Conservation (phyloP, 2,329 filamentous ascomycete genomes). For the Cladophialophora yegresii region DNA sequence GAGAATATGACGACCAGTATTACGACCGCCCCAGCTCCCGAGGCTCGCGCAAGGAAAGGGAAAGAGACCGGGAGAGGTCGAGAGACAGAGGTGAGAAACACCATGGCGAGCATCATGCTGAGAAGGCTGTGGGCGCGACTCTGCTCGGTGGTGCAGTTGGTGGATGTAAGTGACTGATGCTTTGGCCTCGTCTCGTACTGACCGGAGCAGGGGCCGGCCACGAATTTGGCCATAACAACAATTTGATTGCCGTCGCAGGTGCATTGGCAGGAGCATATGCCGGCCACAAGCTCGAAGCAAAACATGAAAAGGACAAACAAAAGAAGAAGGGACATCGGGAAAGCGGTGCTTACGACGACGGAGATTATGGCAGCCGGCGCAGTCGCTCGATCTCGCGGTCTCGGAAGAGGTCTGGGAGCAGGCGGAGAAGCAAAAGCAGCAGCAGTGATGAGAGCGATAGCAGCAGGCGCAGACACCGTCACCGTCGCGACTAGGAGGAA, state of each 20-base stretch:
- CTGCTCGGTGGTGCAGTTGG: constrained; percentile 45
- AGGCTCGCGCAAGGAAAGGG: constrained; percentile 24
- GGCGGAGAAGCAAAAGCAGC: constrained; percentile 22
- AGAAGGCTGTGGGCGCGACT: constrained; percentile 43
- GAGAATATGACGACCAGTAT: constrained; percentile 17
- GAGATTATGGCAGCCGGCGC: constrained; percentile 17
- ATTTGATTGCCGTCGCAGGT: constrained; percentile 25
- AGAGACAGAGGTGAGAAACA: constrained; percentile 26
- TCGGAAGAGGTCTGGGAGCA: constrained; percentile 19
- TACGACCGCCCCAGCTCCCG: constrained; percentile 26
- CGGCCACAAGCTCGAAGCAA: constrained; percentile 34
- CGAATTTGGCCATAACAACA: constrained; percentile 31
- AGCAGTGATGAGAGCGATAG: constrained; percentile 30
- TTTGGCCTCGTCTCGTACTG: neutral
- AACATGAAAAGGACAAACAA: constrained; percentile 33
- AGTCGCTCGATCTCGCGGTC: constrained; percentile 24
- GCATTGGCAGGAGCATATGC: constrained; percentile 33
- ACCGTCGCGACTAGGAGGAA: constrained; percentile 13
- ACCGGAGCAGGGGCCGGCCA: constrained; percentile 29
- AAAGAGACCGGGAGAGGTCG: constrained; percentile 17
- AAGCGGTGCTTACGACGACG: constrained; percentile 22
- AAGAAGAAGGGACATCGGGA: constrained; percentile 24
- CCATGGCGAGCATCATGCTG: constrained; percentile 38
- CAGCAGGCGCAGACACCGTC: constrained; percentile 29
- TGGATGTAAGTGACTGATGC: constrained; percentile 34